Evolutionary conservation across 2,329 filamentous ascomycete species (phyloP), one percentile per base, ranked within the genome.

Genomic region (Endothia cerciana): DNA sequence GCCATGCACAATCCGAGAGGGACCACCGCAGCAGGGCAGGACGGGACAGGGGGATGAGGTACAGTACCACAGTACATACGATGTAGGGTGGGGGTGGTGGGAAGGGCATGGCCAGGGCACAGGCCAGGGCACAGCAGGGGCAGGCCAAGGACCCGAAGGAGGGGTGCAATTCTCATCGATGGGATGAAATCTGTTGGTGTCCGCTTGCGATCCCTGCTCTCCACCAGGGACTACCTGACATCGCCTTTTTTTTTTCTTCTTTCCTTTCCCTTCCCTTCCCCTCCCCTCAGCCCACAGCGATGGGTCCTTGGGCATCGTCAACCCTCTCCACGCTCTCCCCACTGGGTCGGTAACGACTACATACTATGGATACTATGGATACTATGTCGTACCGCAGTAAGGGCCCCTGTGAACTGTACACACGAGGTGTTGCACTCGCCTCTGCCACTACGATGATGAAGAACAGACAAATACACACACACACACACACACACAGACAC

Each of bases 221-320:
- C n/a, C n/a, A n/a, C n/a, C 51, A 55, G 51, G 51, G 30, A 36
- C 51, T n/a, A 28, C 30, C 30, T 55, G 30, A 15, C 28, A 55
- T 36, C 28, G 51, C 3, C 19, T 19, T 56, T n/a, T 56, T 49
- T 49, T 11, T 49, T 11, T 49, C 3, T 25, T 45, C 15, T 49
- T 13, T 43, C n/a, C 41, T 43, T 49, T 22, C 25, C 45, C 45
- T 49, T 22, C 30, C 36, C n/a, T n/a, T n/a, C n/a, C n/a, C n/a
- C n/a, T n/a, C 33, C 19, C 38, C n/a, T 19, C 5, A 17, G 40
- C 41, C 38, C 57, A 30, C 41, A 45, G 57, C 30, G 25, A 60
- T 60, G 57, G 57, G 57, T 33, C 53, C 17, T 56, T 56, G 53
- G 53, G 53, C 53, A 56, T 56, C 53, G 30, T 56, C 53, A 38